Conservation (phyloP, 306 rosid species). For the Dicorynia guianensis region DNA sequence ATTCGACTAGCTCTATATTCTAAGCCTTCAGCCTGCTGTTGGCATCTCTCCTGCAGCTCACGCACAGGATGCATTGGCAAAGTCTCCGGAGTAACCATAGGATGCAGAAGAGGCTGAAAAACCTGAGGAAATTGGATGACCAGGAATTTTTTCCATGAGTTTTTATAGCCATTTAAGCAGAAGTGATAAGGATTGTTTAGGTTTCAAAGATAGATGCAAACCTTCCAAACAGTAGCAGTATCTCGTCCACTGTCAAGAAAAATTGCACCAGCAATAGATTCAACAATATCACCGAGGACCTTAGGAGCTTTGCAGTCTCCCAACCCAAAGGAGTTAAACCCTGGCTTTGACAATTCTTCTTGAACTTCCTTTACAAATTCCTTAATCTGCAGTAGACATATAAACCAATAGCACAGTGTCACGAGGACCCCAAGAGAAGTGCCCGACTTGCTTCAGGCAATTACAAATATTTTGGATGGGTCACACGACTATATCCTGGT, state of each 20-base stretch:
- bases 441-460: conserved; percentile 31
- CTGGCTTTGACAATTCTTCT: conserved; percentile 81
- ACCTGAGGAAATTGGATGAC: conserved; percentile 57
- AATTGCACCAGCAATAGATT: conserved; percentile 96
- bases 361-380: conserved; percentile 96
- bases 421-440: conserved; percentile 19
- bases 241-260: conserved; percentile 88
- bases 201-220: conserved; percentile 38
- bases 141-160: conserved; percentile 20
- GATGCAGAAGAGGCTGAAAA: conserved; percentile 92
- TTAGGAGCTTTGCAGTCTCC: conserved; percentile 99
- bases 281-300: conserved; percentile 98
- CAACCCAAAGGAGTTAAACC: conserved; percentile 95
- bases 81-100: conserved; percentile 99
- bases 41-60: conserved; percentile 99
- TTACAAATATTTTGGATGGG: conserved; percentile 7
- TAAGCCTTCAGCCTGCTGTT: conserved; percentile 97
- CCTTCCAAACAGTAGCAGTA: conserved; percentile 87
- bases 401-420: conserved; percentile 37
- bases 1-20: conserved; percentile 90
- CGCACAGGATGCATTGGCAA: conserved; percentile 99
- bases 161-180: conserved; percentile 13
- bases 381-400: conserved; percentile 68
- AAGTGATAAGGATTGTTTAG: neutral
- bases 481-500: conserved; percentile 27